Evolutionary conservation across 768 basidiomycete species (phyloP), one percentile per base, ranked within the genome.

Genomic region (Rhizopogon rudus): DNA sequence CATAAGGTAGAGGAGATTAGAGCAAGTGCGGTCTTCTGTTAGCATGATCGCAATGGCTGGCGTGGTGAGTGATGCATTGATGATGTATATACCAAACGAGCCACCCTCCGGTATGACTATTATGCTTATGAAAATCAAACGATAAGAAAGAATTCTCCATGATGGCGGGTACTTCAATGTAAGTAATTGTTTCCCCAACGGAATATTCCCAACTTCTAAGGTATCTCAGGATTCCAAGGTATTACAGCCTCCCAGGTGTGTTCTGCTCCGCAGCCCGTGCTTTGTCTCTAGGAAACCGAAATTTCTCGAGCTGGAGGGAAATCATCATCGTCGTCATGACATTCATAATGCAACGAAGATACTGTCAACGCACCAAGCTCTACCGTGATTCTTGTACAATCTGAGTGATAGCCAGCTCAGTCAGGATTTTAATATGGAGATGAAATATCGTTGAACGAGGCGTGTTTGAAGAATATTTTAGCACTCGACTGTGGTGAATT

Each of bases 321-420:
- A 20, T 2, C n/a, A 14, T n/a, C n/a, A n/a, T n/a, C n/a, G n/a
- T 61, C 37, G 17, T 12, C 10, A 33, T 6, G 37, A 39, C n/a
- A 3, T 17, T 35, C 40, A 20, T 9, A 22, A 51, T 3, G 3
- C 25, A 25, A 25, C 25, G 28, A 6, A 17, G n/a, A 17, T 25
- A 13, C 8, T 9, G 2, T 16, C 1, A 25, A 59, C 65, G 9
- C n/a, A 71, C 68, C 69, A 8, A 71, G 64, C 31, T 69, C 67
- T n/a, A 52, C 20, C 3, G 69, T 1, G 65, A 63, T 43, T 69
- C 69, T 10, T 69, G 68, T 3, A 59, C 59, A 20, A 69, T 61
- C 68, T 71, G 33, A 46, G 28, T 6, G 3, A 40, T 51, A 44
- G 33, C 35, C 41, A 8, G 12, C 28, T 25, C 17, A n/a, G 50